Evolutionary conservation across 352 stramenopile genomes (phyloP).

Genomic region (Phytophthora meadii): DNA sequence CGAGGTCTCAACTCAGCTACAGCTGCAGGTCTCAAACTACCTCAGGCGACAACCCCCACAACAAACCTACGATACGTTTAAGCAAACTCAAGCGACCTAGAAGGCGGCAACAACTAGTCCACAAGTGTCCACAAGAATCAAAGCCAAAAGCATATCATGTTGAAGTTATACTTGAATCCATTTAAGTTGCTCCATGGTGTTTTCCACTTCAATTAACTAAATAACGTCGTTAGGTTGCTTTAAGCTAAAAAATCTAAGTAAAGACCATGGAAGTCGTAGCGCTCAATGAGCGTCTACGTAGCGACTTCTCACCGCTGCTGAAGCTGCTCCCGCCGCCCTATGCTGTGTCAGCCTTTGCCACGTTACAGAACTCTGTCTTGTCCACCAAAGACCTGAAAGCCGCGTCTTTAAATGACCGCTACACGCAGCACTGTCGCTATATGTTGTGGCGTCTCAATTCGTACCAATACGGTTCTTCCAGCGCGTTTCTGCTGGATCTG

Average conservation of each 20-base stretch:
- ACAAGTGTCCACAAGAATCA: conserved; percentile 24
- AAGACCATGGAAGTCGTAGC: conserved; percentile 64
- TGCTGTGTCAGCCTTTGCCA: conserved; percentile 8
- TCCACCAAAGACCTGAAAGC: conserved; percentile 1
- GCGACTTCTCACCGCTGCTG: conserved; percentile 65
- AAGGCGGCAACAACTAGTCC: conserved; percentile 5
- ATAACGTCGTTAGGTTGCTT: background rate
- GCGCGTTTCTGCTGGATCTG: conserved; percentile 63
- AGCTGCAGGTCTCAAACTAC: conserved; percentile 26
- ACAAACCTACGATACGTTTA: conserved; percentile 36
- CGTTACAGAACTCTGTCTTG: background rate
- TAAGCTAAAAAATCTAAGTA: conserved; percentile 1
- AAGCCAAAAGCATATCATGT: background rate
- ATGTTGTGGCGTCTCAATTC: conserved; percentile 64
- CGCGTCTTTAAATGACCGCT: conserved; percentile 12
- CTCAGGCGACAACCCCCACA: conserved; percentile 21
- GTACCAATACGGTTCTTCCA: conserved; percentile 66
- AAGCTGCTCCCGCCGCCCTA: conserved; percentile 50
- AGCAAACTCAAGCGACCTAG: conserved; percentile 4
- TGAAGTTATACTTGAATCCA: background rate
- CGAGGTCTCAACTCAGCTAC: conserved; percentile 44
- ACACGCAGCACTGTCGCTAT: conserved; percentile 43
- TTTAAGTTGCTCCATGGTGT: conserved; percentile 7
- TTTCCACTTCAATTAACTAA: conserved; percentile 11
- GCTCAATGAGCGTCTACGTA: conserved; percentile 75